A percentile compares a stretch with the other conserved stretches of the same genome.
Evolutionary conservation across 805 yeast species (phyloP).

Genomic region (Lipomyces spencermartinsiae): DNA sequence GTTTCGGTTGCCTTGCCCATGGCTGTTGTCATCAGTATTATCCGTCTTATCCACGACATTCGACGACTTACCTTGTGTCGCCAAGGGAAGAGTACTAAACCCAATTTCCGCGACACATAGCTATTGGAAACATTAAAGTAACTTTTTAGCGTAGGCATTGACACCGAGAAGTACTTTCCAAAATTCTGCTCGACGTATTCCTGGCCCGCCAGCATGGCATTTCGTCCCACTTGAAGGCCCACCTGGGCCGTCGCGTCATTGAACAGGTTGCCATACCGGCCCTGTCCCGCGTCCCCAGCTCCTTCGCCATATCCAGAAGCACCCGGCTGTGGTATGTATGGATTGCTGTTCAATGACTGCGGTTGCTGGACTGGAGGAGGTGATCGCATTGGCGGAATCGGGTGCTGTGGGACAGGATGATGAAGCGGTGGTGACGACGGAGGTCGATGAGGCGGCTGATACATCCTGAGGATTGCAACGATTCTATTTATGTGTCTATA

Average conservation of each 20-base stretch:
- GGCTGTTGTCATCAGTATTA: conserved; percentile 16
- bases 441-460: conserved; percentile 29
- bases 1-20: conserved; percentile 42
- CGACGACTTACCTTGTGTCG: conserved; percentile 74
- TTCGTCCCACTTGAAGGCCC: conserved; percentile 87
- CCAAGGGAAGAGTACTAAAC: conserved; percentile 84
- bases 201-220: conserved; percentile 81
- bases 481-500: background rate
- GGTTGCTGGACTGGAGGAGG: conserved; percentile 43
- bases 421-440: conserved; percentile 50
- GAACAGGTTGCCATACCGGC: conserved; percentile 51
- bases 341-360: conserved; percentile 22
- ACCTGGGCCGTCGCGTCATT: conserved; percentile 80
- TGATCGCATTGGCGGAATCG: conserved; percentile 49
- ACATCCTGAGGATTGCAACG: conserved; percentile 25
- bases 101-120: conserved; percentile 77
- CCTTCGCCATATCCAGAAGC: conserved; percentile 8
- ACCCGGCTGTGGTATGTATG: conserved; percentile 23
- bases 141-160: conserved; percentile 64
- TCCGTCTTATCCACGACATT: background rate
- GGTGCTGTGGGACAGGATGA: conserved; percentile 55
- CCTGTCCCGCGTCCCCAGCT: conserved; percentile 17
- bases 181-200: conserved; percentile 77
- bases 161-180: conserved; percentile 55
- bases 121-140: conserved; percentile 91